A percentile compares a stretch with the other conserved stretches of the same genome.
Evolutionary conservation across 2,329 filamentous ascomycete species (phyloP).

Genomic region (Fusarium phyllophilum): DNA sequence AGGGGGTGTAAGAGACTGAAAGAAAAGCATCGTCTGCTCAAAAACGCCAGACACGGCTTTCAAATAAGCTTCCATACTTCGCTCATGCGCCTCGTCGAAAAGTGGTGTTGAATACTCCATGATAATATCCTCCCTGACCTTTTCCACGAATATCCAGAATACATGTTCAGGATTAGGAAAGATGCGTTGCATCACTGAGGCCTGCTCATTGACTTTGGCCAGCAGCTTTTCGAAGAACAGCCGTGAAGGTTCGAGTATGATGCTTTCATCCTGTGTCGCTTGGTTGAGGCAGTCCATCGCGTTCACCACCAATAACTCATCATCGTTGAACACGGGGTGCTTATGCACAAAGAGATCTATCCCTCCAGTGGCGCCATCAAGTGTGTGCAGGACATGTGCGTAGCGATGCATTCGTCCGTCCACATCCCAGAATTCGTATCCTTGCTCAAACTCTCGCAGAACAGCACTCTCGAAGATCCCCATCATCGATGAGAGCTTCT

Average conservation of each 20-base stretch:
- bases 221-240: constrained; percentile 82
- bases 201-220: constrained; percentile 83
- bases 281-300: constrained; percentile 84
- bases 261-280: constrained; percentile 65
- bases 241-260: constrained; percentile 83
- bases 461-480: constrained; percentile 91
- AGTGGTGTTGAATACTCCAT: constrained; percentile 86
- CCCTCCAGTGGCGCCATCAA: constrained; percentile 83
- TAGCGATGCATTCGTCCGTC: constrained; percentile 90
- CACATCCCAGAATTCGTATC: constrained; percentile 88
- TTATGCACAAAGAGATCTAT: constrained; percentile 90
- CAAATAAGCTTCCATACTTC: constrained; percentile 80
- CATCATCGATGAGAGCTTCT: constrained; percentile 78
- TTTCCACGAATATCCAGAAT: constrained; percentile 81
- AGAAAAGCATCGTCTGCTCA: constrained; percentile 84
- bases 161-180: constrained; percentile 79
- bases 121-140: constrained; percentile 84
- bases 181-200: constrained; percentile 80
- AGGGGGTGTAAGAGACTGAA: constrained; percentile 74
- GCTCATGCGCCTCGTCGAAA: constrained; percentile 86
- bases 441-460: constrained; percentile 90
- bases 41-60: constrained; percentile 89
- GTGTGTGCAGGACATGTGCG: constrained; percentile 81
- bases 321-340: constrained; percentile 83
- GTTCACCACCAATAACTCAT: constrained; percentile 71